phyloP scores from a whole-genome alignment of 768 basidiomycete species.

The Paxillus involutus region DNA sequence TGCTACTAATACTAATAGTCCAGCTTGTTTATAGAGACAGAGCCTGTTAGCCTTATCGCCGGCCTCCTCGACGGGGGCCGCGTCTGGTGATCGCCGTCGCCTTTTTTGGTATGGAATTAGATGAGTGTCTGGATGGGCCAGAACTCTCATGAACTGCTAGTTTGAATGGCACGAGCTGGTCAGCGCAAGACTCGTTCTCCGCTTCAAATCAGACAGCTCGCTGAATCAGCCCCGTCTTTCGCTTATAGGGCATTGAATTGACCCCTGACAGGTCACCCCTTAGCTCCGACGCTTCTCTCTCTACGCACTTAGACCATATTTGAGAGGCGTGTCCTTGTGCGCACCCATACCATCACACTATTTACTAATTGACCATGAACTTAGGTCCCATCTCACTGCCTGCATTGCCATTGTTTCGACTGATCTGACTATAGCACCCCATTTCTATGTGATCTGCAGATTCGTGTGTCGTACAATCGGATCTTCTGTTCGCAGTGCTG shows the following conservation, averaged over 20 bases:
- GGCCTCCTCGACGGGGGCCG: constrained; percentile 2
- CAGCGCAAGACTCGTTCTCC: not conserved
- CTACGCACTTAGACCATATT: constrained; percentile 3
- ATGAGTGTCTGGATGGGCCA: not conserved
- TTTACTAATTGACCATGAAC: not conserved
- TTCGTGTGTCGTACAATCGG: not conserved
- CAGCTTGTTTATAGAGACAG: not conserved
- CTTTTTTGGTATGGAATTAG: constrained; percentile 11
- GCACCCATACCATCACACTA: not conserved
- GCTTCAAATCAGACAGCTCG: not conserved
- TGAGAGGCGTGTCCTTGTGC: not conserved
- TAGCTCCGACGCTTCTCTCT: constrained; percentile 6
- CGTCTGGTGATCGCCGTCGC: constrained; percentile 16
- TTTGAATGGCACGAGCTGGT: not conserved
- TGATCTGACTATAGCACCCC: not conserved
- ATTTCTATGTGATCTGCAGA: not conserved
- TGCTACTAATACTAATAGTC: too few species aligned
- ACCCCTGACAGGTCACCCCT: not conserved
- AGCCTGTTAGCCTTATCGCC: constrained; percentile 17
- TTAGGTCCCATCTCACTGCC: not conserved
- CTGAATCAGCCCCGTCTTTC: not conserved
- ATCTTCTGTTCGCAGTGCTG: not conserved
- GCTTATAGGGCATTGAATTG: not conserved
- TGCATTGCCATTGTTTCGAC: not conserved
- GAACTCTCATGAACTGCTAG: not conserved